Base-by-base conservation (phyloP, 2,329 filamentous ascomycete species). In the Orbilia oligospora region DNA sequence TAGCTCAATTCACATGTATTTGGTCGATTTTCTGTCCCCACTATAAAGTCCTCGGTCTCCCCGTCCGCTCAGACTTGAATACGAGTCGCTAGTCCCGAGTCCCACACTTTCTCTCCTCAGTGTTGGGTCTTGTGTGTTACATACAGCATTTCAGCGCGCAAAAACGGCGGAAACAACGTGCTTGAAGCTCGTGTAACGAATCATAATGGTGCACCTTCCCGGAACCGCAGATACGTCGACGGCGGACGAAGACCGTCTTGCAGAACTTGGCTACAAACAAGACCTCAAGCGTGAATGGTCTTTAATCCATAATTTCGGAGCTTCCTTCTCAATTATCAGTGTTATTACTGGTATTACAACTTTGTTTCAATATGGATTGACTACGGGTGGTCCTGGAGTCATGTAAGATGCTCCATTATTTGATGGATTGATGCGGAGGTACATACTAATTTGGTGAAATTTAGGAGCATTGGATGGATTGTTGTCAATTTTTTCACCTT, bases 301-400 rank as follows among this genome's bases (percentile, higher is more conserved):
- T 3, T 81, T 90, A 76, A 84, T 87, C 65, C 88, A 90, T 81
- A 90, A 90, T 81, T 90, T 90, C 83, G 88, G 88, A 30, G 87
- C 90, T 5, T 89, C 88, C 0, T 90, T 90, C 82, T 89, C 88
- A 5, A 90, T 90, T 80, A 90, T 90, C 82, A 88, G 87, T 69
- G 87, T 90, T 64, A 88, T 90, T 76, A 89, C 88, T 0, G 88
- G 88, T 64, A 86, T 90, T 51, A 89, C 88, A 0, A 90, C 88
- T 0, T 83, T 90, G 0, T 89, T 90, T 81, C 83, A 85, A 27
- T 89, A 88, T 86, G 88, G 88, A 2, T 83, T 90, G 20, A 85
- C 84, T 36, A 89, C 87, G 3, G 88, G 88, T 38, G 88, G 88
- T 5, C 88, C 88, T 0, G 87, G 84, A 1, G 81, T 81, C 80